Base-by-base conservation (phyloP, 1,284 basidiomycete species). In the Coriolopsis trogii region DNA sequence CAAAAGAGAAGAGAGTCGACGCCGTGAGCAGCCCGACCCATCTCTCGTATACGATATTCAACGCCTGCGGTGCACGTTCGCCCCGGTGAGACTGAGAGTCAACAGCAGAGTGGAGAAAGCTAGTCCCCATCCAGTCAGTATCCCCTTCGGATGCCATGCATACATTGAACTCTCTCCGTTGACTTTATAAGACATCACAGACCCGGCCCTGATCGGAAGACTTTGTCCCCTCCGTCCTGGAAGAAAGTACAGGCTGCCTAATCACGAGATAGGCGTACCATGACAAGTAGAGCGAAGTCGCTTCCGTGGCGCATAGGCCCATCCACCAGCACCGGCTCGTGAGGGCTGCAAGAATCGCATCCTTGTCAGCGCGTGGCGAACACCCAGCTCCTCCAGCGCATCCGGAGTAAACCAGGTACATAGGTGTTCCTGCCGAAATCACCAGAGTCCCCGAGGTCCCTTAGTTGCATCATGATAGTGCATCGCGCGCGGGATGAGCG, bases 261-360 rank as follows among this genome's bases (percentile, higher is more conserved):
- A 84, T 69, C 36, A 98, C 83, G 57, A 84, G 89, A 72, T 89
- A 99, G 13, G 82, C 73, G 71, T 98, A 98, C 95, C 96, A 99
- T 0, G 70, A 90, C 44, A 89, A 70, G 73, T 98, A 99, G 29
- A 91, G 79, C 23, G 81, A 64, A n/a, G 82, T 70, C 0, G 91
- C 95, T 51, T 93, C 74, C 0, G 81, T 81, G 66, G 98, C 94
- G 83, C 89, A 95, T 6, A 97, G 78, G 28, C 75, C 69, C 48
- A 70, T 74, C 88, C 89, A 91, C 80, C 82, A 93, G 12, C 73
- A 65, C 4, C 71, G 64, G 53, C 73, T 69, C 3, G 76, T 71
- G 16, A 91, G 62, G 0, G 84, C 70, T 16, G 70, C 61, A 28
- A 77, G 55, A 43, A 85, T 63, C 53, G 67, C 71, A n/a, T 75